Evolutionary conservation across 2,329 filamentous ascomycete genomes (phyloP).

Genomic region (Exophiala phaeomuriformis): DNA sequence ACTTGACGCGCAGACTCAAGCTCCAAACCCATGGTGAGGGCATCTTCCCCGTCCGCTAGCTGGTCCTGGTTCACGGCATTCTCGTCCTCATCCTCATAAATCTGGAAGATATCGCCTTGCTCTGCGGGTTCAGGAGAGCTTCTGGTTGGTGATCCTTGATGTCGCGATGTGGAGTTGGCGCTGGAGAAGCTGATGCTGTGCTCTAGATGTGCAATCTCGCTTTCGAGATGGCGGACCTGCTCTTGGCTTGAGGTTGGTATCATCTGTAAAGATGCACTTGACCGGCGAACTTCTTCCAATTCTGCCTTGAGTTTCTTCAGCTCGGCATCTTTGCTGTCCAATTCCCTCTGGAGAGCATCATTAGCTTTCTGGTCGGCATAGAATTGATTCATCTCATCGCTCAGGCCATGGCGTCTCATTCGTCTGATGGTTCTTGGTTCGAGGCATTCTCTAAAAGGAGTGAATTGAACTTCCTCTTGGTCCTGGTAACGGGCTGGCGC

Average conservation of each 20-base stretch:
- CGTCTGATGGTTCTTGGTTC: slow-evolving; percentile 39
- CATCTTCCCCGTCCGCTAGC: slow-evolving; percentile 27
- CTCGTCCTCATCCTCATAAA: slow-evolving; percentile 26
- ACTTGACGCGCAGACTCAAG: slow-evolving; percentile 36
- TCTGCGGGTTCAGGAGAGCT: slow-evolving; percentile 6
- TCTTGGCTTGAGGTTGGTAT: slow-evolving; percentile 15
- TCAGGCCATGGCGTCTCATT: slow-evolving; percentile 40
- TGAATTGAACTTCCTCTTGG: slow-evolving; percentile 38
- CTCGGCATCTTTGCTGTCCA: slow-evolving; percentile 30
- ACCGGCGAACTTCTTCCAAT: slow-evolving; percentile 18
- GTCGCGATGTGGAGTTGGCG: slow-evolving; percentile 2
- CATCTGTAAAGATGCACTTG: not conserved
- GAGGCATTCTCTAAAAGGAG: slow-evolving; percentile 39
- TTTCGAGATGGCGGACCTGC: slow-evolving; percentile 26
- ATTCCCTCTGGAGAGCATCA: slow-evolving; percentile 25
- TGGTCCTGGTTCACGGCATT: slow-evolving; percentile 21
- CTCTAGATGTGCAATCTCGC: slow-evolving; percentile 26
- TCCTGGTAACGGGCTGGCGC: slow-evolving; percentile 29
- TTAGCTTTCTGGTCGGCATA: slow-evolving; percentile 36
- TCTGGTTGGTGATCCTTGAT: slow-evolving; percentile 1
- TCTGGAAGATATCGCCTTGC: slow-evolving; percentile 23
- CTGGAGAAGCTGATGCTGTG: slow-evolving; percentile 21
- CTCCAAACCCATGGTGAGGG: slow-evolving; percentile 31
- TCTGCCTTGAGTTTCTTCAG: slow-evolving; percentile 28
- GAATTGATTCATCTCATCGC: slow-evolving; percentile 41